Evolutionary conservation across 805 yeast genomes (phyloP).

Genomic region (Barnettozyma wickerhamii): DNA sequence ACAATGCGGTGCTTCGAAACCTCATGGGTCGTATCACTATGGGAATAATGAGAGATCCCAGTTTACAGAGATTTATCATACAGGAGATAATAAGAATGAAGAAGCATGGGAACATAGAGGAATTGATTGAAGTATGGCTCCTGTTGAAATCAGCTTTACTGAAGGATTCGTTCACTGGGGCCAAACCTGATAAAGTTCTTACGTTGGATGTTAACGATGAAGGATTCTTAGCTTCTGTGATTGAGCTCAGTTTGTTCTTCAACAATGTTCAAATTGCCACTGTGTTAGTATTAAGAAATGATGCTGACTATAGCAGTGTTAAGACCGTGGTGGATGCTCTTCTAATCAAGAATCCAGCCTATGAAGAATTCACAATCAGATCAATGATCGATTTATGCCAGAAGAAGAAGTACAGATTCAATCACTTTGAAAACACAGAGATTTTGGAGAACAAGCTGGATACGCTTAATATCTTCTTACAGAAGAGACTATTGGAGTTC

Average conservation of each 20-base stretch:
- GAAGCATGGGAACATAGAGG: not conserved
- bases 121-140: not conserved
- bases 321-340: constrained; percentile 7
- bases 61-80: constrained; percentile 5
- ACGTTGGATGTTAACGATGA: not conserved
- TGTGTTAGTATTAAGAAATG: not conserved
- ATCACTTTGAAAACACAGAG: constrained; percentile 13
- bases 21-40: constrained; percentile 3
- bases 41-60: not conserved
- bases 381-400: constrained; percentile 13
- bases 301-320: not conserved
- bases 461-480: constrained; percentile 7
- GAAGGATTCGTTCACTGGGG: not conserved
- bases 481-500: constrained; percentile 11
- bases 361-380: constrained; percentile 19
- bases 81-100: constrained; percentile 5
- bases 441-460: constrained; percentile 14
- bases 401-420: constrained; percentile 10
- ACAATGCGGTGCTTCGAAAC: constrained; percentile 5
- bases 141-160: not conserved
- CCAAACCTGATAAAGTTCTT: not conserved
- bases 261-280: constrained; percentile 1
- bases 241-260: not conserved
- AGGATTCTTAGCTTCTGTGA: not conserved
- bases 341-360: constrained; percentile 16